Percentiles rank a stretch among this genome's conserved stretches.
Evolutionary conservation across 176 grass and related monocot genomes (phyloP).

Genomic region (Phoenix roebelenii): DNA sequence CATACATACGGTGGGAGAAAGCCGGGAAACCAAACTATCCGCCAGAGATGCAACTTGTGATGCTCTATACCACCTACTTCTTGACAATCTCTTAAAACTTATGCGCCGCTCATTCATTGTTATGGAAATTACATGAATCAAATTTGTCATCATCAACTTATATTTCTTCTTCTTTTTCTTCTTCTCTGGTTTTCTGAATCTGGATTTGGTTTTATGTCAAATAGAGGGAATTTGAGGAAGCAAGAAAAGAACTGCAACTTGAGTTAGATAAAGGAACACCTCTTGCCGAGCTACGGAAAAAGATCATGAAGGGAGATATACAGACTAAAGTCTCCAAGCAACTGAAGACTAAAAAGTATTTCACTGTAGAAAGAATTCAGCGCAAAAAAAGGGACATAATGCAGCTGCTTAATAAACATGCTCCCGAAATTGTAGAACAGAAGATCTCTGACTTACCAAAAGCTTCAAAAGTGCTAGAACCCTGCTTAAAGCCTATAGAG

Average conservation of each 20-base stretch:
- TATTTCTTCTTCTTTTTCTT: no score
- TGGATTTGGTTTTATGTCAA: constrained; percentile 22
- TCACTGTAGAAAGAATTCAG: constrained; percentile 69
- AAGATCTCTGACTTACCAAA: constrained; percentile 25
- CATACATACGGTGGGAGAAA: constrained; percentile 90
- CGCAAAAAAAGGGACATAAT: constrained; percentile 62
- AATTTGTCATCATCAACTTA: no score
- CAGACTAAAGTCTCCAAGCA: constrained; percentile 77
- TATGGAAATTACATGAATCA: no score
- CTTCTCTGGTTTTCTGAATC: not conserved
- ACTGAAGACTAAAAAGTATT: constrained; percentile 65
- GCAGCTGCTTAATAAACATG: constrained; percentile 64
- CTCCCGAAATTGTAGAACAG: constrained; percentile 26
- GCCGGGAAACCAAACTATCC: constrained; percentile 89
- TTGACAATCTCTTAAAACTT: no score
- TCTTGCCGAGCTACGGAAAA: constrained; percentile 55
- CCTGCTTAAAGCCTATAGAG: constrained; percentile 45
- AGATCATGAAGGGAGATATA: constrained; percentile 63
- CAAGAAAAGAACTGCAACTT: constrained; percentile 67
- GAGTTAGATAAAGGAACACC: constrained; percentile 64
- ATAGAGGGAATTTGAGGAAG: constrained; percentile 78
- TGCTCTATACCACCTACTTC: constrained; percentile 1
- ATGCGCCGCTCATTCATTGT: no score
- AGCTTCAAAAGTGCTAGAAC: constrained; percentile 51
- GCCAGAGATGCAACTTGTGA: constrained; percentile 73